Conservation (phyloP, 2,329 filamentous ascomycete species). For the Diplodia corticola region DNA sequence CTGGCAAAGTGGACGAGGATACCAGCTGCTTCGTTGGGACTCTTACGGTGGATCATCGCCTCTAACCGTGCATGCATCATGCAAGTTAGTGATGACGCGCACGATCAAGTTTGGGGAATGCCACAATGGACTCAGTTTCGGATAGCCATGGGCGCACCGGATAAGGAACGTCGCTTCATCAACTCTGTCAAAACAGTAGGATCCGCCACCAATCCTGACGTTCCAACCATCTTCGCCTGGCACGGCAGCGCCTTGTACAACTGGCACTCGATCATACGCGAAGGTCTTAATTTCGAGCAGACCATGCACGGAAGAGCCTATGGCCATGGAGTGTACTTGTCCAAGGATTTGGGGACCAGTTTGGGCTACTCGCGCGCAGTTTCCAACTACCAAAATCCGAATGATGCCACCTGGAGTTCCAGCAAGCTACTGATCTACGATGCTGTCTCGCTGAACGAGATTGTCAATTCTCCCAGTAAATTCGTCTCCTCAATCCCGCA, state of each 20-base stretch:
- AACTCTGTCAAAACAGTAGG: slow-evolving; percentile 57
- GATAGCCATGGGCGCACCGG: slow-evolving; percentile 85
- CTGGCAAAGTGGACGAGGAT: slow-evolving; percentile 60
- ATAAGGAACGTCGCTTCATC: slow-evolving; percentile 78
- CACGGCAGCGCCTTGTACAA: slow-evolving; percentile 76
- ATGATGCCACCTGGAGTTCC: slow-evolving; percentile 57
- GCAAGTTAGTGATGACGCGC: slow-evolving; percentile 59
- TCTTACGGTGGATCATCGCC: slow-evolving; percentile 85
- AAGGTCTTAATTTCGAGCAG: slow-evolving; percentile 72
- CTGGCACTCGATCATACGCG: slow-evolving; percentile 88
- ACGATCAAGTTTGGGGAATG: slow-evolving; percentile 63
- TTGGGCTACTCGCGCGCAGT: slow-evolving; percentile 46
- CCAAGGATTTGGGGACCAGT: slow-evolving; percentile 60
- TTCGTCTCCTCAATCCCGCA: slow-evolving; percentile 60
- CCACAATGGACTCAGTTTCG: slow-evolving; percentile 74
- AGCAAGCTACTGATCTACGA: slow-evolving; percentile 61
- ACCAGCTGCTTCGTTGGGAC: slow-evolving; percentile 63
- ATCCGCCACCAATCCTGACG: slow-evolving; percentile 42
- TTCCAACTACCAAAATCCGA: too few species aligned
- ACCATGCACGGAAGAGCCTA: slow-evolving; percentile 65
- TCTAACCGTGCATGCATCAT: slow-evolving; percentile 87
- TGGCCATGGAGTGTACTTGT: slow-evolving; percentile 83
- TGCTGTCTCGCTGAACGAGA: slow-evolving; percentile 78
- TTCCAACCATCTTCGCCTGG: slow-evolving; percentile 80
- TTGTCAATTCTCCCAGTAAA: slow-evolving; percentile 69